These are phyloP conservation scores for Daldinia loculata DNA, from an alignment of 495 filamentous ascomycete genomes.

Conservation along the genomic window DNA sequence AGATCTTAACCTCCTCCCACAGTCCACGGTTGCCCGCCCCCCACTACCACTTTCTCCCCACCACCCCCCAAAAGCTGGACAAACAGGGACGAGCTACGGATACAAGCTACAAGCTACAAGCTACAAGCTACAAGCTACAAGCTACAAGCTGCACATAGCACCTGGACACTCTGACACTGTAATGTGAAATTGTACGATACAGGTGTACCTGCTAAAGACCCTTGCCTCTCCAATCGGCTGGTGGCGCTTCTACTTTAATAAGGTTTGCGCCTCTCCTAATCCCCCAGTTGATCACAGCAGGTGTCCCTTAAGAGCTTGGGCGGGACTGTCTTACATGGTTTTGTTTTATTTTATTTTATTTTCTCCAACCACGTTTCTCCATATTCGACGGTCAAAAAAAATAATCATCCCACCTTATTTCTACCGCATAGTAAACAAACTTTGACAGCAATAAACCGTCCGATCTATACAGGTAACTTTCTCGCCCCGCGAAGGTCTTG, in stretches of 20 bases:
- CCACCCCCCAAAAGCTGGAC: background rate
- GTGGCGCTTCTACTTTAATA: slow-evolving; percentile 40
- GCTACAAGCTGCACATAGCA: background rate
- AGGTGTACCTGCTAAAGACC: slow-evolving; percentile 15
- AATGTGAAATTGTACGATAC: background rate
- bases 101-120: background rate
- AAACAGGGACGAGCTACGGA: slow-evolving; percentile 1
- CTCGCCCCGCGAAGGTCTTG: slow-evolving; percentile 5
- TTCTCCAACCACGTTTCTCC: slow-evolving; percentile 39
- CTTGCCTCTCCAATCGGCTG: slow-evolving; percentile 41
- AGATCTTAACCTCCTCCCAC: background rate
- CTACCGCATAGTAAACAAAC: slow-evolving; percentile 41
- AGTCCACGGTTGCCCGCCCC: slow-evolving; percentile 4
- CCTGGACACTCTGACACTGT: background rate
- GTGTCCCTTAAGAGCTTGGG: slow-evolving; percentile 33
- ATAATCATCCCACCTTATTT: slow-evolving; percentile 39
- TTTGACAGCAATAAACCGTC: slow-evolving; percentile 29
- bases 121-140: background rate
- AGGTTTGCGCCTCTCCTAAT: slow-evolving; percentile 39
- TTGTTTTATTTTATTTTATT: slow-evolving; percentile 8
- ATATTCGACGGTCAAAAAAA: slow-evolving; percentile 15
- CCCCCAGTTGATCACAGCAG: slow-evolving; percentile 38
- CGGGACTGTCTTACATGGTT: slow-evolving; percentile 37
- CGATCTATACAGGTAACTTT: slow-evolving; percentile 5
- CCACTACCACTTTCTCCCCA: slow-evolving; percentile 1